Conservation (phyloP, 2,329 filamentous ascomycete genomes). For the Phymatotrichopsis omnivora region DNA sequence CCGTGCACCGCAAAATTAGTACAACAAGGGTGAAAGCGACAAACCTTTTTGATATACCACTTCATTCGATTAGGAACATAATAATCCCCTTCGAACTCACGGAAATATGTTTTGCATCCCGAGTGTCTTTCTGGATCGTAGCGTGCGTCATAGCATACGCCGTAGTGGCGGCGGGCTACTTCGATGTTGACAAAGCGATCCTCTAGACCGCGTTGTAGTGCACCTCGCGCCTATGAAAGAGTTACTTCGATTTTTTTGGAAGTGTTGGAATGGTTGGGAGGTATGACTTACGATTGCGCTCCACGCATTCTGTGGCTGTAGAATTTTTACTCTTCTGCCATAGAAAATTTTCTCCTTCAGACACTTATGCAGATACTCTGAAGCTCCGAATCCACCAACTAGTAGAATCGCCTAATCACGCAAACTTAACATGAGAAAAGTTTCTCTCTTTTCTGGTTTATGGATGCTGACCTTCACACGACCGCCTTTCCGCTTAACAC, state of each 20-base stretch:
- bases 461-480: slow-evolving; percentile 14
- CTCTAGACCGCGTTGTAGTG: slow-evolving; percentile 63
- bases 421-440: no score
- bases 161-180: slow-evolving; percentile 66
- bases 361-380: slow-evolving; percentile 44
- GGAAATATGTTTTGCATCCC: no score
- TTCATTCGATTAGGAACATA: no score
- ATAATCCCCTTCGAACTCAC: no score
- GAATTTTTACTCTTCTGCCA: slow-evolving; percentile 68
- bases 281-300: slow-evolving; percentile 3
- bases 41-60: no score
- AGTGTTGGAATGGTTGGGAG: background rate
- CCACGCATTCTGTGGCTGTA: slow-evolving; percentile 64
- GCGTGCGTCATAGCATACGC: slow-evolving; percentile 39
- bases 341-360: slow-evolving; percentile 65
- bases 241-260: background rate
- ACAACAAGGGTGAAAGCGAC: no score
- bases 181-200: slow-evolving; percentile 72
- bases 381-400: slow-evolving; percentile 23
- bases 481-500: slow-evolving; percentile 24
- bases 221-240: slow-evolving; percentile 40
- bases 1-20: no score
- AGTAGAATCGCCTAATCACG: slow-evolving; percentile 22
- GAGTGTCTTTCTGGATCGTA: no score
- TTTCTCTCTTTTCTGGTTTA: background rate